Base-by-base conservation (phyloP, 2,329 filamentous ascomycete genomes). In the Cytospora piceae region DNA sequence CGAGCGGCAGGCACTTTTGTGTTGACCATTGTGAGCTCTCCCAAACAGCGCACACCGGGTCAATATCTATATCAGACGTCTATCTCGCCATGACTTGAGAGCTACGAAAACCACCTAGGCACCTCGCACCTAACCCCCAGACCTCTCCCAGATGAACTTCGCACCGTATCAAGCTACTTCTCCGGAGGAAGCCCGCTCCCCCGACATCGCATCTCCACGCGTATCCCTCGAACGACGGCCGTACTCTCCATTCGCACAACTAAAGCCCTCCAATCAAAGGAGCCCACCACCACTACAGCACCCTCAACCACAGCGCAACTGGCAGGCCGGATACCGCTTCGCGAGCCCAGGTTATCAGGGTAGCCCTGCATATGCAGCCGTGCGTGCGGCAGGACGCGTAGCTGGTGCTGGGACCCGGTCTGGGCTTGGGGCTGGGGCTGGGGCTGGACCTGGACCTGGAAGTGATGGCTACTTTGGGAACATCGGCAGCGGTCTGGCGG, bases 91-190 rank as follows among this genome's bases (percentile, higher is more conserved):
- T 49, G 46, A 49, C 46, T 20, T 14, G 12, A 22, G 22, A 49
- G n/a, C 46, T 9, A 49, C 46, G 46, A 4, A 46, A 46, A 49
- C 27, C 32, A 56, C 42, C 49, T 22, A 27, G 61, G 65, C 51
- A 31, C 34, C 34, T 37, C 2, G 11, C 24, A 24, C 29, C 69
- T 67, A 80, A 29, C 34, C 11, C 32, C 72, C 64, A 55, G 37
- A 57, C 58, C 27, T 58, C 46, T 39, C 54, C 20, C 62, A 58
- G 56, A 95, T 95, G 91, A 92, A 97, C 81, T 99, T 98, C 77
- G 95, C 95, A 55, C 95, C 95, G 46, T 99, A 98, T 80, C 95
- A 98, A 82, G 94, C 94, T 77, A 90, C 90, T 58, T 90, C 91
- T 20, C 95, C 95, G 12, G 94, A 98, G 80, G 85, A 90, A 72